A percentile compares a stretch with the other conserved stretches of the same genome.
These are phyloP conservation scores for Taphrina pruni DNA, from an alignment of 1,139 yeast species.

Conservation along the genomic window DNA sequence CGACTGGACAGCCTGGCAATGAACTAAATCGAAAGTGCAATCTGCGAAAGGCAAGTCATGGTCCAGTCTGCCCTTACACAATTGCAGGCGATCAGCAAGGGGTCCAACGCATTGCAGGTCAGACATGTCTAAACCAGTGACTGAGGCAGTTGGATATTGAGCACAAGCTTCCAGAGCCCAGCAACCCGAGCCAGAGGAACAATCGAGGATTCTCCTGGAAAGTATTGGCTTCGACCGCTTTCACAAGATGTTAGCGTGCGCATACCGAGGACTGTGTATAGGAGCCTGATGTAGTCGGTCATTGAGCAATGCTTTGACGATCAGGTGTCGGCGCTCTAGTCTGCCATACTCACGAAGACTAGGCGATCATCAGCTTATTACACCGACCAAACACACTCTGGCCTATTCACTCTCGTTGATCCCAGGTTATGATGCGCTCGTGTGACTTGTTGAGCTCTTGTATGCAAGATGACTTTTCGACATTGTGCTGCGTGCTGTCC, in stretches of 20 bases:
- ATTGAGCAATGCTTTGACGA: slow-evolving; percentile 15
- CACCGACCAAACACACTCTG: too few relatives aligned
- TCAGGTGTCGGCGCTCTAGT: neutral
- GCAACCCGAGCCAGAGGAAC: slow-evolving; percentile 13
- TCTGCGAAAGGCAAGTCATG: slow-evolving; percentile 2
- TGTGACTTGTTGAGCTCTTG: slow-evolving; percentile 11
- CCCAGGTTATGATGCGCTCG: slow-evolving; percentile 13
- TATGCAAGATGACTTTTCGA: neutral
- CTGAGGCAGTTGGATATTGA: neutral
- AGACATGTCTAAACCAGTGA: slow-evolving; percentile 12
- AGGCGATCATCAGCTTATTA: neutral
- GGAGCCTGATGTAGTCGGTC: slow-evolving; percentile 9
- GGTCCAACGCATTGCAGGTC: slow-evolving; percentile 5
- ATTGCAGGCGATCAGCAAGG: neutral
- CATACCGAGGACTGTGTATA: slow-evolving; percentile 9
- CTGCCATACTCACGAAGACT: slow-evolving; percentile 15
- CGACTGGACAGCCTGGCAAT: slow-evolving; percentile 14
- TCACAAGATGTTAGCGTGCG: neutral
- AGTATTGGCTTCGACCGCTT: neutral
- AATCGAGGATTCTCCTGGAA: slow-evolving; percentile 3
- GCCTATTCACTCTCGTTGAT: neutral
- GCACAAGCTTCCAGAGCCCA: slow-evolving; percentile 15
- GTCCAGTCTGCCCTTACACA: neutral
- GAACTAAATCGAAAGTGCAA: slow-evolving; percentile 9
- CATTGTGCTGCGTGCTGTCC: neutral